Conservation (phyloP, 108 stramenopile genomes). For the Cylindrotheca closterium region DNA sequence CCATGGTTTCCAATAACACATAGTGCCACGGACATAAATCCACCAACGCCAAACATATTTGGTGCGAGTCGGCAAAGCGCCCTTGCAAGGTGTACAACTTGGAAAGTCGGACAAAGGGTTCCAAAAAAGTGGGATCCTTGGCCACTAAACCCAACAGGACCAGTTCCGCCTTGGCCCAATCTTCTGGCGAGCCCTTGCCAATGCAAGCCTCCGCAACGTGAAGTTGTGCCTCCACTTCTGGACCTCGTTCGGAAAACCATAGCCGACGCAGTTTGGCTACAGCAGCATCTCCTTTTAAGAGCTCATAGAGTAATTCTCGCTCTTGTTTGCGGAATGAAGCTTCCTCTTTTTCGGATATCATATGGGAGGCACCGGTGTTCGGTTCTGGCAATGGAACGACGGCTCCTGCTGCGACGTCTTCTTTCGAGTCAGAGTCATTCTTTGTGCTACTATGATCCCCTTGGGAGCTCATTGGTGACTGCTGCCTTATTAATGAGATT, state of each 20-base stretch:
- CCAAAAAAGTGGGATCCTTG: constrained; percentile 3
- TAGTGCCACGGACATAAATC: not conserved
- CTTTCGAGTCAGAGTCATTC: too few species aligned
- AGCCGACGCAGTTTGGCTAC: not conserved
- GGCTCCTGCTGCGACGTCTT: too few species aligned
- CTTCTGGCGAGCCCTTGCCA: not conserved
- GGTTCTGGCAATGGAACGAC: too few species aligned
- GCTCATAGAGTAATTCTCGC: not conserved
- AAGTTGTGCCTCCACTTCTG: not conserved
- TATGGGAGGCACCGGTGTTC: too few species aligned
- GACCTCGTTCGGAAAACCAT: not conserved
- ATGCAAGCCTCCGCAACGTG: not conserved
- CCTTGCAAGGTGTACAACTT: constrained; percentile 3
- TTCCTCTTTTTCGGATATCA: too few species aligned
- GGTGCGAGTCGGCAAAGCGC: not conserved
- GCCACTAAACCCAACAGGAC: not conserved
- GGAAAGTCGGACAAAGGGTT: constrained; percentile 2
- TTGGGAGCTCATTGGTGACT: too few species aligned
- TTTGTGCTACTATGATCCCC: too few species aligned
- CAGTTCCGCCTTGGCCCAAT: not conserved
- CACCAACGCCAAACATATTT: not conserved
- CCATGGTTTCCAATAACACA: not conserved
- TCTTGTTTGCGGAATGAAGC: not conserved
- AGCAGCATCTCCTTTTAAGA: not conserved
- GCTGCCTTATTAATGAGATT: too few species aligned